phyloP scores from a whole-genome alignment of 257 asterid genomes.

The Nicotiana sylvestris region DNA sequence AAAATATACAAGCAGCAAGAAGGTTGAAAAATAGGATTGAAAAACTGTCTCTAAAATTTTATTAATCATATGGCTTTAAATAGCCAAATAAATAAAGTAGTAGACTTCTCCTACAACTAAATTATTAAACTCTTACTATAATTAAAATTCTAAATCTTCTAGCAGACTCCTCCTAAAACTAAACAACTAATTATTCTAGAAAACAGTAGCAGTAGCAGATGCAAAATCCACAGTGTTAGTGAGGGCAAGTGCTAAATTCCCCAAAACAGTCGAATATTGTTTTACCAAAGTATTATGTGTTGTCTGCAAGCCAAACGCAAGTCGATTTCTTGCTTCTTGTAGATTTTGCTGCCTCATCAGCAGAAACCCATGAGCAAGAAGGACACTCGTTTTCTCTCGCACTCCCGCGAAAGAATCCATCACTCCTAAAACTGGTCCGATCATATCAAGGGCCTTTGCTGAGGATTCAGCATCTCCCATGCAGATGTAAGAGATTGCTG shows the following conservation, averaged over 20 bases:
- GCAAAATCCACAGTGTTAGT: conserved; percentile 9
- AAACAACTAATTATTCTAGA: too few relatives aligned
- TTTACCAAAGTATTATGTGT: conserved; percentile 80
- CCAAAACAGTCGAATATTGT: conserved; percentile 82
- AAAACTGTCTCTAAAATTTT: too few relatives aligned
- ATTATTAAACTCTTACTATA: too few relatives aligned
- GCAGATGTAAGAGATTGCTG: conserved; percentile 85
- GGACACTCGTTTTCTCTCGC: conserved; percentile 76
- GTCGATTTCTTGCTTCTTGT: conserved; percentile 83
- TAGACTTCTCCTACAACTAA: too few relatives aligned
- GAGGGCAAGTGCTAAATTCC: conserved; percentile 81
- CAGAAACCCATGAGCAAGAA: conserved; percentile 79
- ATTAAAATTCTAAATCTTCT: too few relatives aligned
- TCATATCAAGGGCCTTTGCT: conserved; percentile 84
- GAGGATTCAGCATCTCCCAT: conserved; percentile 95
- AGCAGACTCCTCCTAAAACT: too few relatives aligned
- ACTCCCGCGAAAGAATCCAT: conserved; percentile 88
- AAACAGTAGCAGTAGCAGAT: too few relatives aligned
- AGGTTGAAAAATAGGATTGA: too few relatives aligned
- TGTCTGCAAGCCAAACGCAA: conserved; percentile 92
- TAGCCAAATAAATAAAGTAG: too few relatives aligned
- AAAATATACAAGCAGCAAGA: too few relatives aligned
- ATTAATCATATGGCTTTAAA: too few relatives aligned
- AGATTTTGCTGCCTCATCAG: conserved; percentile 87
- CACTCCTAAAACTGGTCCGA: conserved; percentile 73